These are phyloP conservation scores for Mrakia frigida DNA, from an alignment of 768 basidiomycete species.

Conservation along the genomic window DNA sequence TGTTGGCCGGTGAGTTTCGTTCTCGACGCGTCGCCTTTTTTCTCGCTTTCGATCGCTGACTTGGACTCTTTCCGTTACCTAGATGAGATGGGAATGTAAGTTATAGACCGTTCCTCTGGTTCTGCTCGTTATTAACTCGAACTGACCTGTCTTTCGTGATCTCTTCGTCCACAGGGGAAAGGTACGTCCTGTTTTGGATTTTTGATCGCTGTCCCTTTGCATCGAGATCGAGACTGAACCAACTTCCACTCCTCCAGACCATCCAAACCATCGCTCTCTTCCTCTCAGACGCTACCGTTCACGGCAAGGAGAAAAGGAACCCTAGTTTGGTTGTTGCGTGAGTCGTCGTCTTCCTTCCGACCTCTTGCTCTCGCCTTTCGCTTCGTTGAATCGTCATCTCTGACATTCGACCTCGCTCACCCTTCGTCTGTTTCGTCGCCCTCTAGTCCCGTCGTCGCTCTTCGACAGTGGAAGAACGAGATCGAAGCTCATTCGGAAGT, in stretches of 20 bases:
- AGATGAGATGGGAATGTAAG: constrained; percentile 33
- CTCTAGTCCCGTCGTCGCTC: constrained; percentile 52
- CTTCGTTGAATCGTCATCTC: too few species aligned
- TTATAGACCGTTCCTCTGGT: not conserved
- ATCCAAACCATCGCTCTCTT: constrained; percentile 93
- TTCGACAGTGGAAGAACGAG: constrained; percentile 88
- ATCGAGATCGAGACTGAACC: not conserved
- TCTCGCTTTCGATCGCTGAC: not conserved
- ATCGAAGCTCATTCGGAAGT: constrained; percentile 72
- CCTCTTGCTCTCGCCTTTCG: not conserved
- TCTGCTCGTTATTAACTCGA: too few species aligned
- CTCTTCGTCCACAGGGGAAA: constrained; percentile 14
- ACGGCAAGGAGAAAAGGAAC: constrained; percentile 48
- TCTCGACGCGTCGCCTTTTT: not conserved
- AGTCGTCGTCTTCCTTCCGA: not conserved
- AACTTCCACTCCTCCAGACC: constrained; percentile 46
- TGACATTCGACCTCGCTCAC: constrained; percentile 49
- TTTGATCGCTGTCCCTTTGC: too few species aligned
- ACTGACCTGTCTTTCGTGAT: not conserved
- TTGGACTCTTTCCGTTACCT: not conserved
- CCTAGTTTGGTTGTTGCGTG: constrained; percentile 84
- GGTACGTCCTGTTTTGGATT: constrained; percentile 18
- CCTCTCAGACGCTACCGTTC: constrained; percentile 54
- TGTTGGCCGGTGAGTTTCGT: constrained; percentile 59
- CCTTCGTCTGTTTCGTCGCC: constrained; percentile 1